phyloP scores from a whole-genome alignment of 129 eudicot genomes.

The Flaveria bidentis region DNA sequence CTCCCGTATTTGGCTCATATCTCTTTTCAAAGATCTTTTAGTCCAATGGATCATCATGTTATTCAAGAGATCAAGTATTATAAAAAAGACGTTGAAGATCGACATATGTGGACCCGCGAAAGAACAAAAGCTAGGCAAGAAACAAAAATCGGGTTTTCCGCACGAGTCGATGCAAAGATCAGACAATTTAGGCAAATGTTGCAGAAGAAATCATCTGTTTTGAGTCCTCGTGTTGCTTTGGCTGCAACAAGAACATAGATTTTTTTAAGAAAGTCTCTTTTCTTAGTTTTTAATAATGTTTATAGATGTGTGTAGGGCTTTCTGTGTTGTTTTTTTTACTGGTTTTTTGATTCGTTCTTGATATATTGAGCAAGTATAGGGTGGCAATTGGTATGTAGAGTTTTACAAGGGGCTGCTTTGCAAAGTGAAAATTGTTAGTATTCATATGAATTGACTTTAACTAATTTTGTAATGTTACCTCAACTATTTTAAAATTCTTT shows the following conservation, averaged over 20 bases:
- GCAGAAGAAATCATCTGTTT: constrained; percentile 53
- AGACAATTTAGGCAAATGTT: constrained; percentile 56
- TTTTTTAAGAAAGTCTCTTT: neutral
- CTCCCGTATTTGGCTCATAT: constrained; percentile 86
- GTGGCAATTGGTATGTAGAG: constrained; percentile 29
- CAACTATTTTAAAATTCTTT: neutral
- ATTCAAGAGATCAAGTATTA: constrained; percentile 95
- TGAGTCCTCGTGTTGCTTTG: constrained; percentile 21
- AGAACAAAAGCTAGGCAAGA: constrained; percentile 71
- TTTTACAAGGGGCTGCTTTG: constrained; percentile 13
- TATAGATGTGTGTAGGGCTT: constrained; percentile 40
- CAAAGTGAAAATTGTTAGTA: constrained; percentile 24
- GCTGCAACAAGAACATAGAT: neutral
- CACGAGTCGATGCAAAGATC: constrained; percentile 73
- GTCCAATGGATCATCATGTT: constrained; percentile 94
- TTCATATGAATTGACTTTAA: constrained; percentile 12
- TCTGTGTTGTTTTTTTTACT: constrained; percentile 6
- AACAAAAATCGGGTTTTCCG: constrained; percentile 42
- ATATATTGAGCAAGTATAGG: constrained; percentile 31
- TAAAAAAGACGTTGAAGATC: constrained; percentile 72
- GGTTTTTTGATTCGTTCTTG: constrained; percentile 30
- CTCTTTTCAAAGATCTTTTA: constrained; percentile 73
- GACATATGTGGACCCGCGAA: constrained; percentile 78
- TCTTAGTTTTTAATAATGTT: constrained; percentile 3
- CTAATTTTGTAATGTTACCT: neutral